Conservation (phyloP, 208 protist genomes). For the Acanthamoeba lenticulata region DNA sequence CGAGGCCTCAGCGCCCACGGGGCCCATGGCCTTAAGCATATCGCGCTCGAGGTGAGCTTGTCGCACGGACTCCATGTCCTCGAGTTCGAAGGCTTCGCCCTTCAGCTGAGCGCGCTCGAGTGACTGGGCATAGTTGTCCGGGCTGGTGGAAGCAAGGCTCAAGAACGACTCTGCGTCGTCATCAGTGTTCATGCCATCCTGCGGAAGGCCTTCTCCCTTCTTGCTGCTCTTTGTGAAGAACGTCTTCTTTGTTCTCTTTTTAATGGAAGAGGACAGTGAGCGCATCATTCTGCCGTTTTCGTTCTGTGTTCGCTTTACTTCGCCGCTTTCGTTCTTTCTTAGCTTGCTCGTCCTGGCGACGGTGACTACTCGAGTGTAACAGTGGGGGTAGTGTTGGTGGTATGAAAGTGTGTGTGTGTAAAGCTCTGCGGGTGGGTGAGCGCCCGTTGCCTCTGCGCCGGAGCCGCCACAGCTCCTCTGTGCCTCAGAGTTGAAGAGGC, state of each 20-base stretch:
- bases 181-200: neutral
- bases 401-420: too few relatives aligned
- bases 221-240: neutral
- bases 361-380: too few relatives aligned
- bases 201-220: neutral
- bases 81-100: neutral
- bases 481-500: too few relatives aligned
- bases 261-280: neutral
- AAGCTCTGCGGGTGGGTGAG: too few relatives aligned
- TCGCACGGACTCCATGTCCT: neutral
- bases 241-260: neutral
- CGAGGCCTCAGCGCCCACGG: neutral
- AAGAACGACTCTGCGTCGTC: neutral
- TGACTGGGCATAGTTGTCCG: neutral
- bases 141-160: neutral
- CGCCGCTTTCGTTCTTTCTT: neutral
- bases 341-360: too few relatives aligned
- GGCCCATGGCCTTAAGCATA: neutral
- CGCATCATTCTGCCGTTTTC: constrained; percentile 42
- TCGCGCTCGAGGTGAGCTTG: neutral
- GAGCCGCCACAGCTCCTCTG: too few relatives aligned
- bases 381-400: too few relatives aligned
- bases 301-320: too few relatives aligned
- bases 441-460: too few relatives aligned
- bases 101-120: neutral